phyloP scores from a whole-genome alignment of 2,329 filamentous ascomycete genomes.

The Colletotrichum euphorbiae region DNA sequence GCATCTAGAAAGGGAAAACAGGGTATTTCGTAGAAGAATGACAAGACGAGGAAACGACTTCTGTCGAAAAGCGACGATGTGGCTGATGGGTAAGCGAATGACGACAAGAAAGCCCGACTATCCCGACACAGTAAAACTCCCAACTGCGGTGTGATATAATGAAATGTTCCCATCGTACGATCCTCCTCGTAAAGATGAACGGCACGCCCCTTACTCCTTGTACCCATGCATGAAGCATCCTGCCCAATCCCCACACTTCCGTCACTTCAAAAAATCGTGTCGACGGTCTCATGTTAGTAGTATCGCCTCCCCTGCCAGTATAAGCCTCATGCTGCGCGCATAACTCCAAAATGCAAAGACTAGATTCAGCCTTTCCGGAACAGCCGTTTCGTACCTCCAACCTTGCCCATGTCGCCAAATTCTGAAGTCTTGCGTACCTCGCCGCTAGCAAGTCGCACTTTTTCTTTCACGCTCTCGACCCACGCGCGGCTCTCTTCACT shows the following conservation, averaged over 20 bases:
- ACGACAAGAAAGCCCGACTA: constrained; percentile 1
- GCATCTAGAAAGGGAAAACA: not conserved
- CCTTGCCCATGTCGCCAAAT: constrained; percentile 78
- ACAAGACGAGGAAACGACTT: constrained; percentile 11
- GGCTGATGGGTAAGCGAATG: not conserved
- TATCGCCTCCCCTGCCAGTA: not conserved
- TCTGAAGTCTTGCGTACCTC: constrained; percentile 56
- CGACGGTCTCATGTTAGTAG: not conserved
- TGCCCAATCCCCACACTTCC: not conserved
- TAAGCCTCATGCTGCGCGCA: constrained; percentile 7
- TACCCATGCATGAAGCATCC: constrained; percentile 8
- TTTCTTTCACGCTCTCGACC: constrained; percentile 86
- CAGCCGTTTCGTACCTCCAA: constrained; percentile 78
- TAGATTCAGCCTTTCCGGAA: constrained; percentile 62
- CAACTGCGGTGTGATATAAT: constrained; percentile 13
- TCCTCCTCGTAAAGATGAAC: constrained; percentile 23
- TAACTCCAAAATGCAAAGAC: not conserved
- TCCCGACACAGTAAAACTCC: constrained; percentile 4
- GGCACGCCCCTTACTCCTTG: constrained; percentile 28
- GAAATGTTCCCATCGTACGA: constrained; percentile 27
- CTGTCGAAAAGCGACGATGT: not conserved
- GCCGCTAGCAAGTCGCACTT: constrained; percentile 77
- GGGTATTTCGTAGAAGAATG: constrained; percentile 32
- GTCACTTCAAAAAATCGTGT: constrained; percentile 9
- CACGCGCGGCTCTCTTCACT: constrained; percentile 81